Base-by-base conservation (phyloP, 2,329 filamentous ascomycete genomes). In the Teratosphaeriaceae sp. region DNA sequence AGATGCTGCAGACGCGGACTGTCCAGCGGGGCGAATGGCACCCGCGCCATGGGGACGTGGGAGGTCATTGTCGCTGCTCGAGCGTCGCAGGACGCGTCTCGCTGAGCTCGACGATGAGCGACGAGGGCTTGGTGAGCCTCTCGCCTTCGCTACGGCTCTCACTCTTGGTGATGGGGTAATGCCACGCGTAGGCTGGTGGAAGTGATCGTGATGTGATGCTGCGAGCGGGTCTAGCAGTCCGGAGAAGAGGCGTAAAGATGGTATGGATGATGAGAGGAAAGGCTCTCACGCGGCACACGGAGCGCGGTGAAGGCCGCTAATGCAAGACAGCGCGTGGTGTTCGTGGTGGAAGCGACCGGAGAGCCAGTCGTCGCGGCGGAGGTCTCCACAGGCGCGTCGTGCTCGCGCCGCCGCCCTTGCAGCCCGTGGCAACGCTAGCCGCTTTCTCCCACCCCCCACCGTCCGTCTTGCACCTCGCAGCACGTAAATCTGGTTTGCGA, bases 11-110 rank as follows among this genome's bases (percentile, higher is more conserved):
- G 72, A 53, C 85, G 79, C 44, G 80, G 70, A 54, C 73, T 74
- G 60, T 85, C 79, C 42, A 89, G 72, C 38, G 82, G 82, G 60
- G 80, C 85, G 64, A 89, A 88, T 5, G 85, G 85, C 66, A 87
- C 83, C 59, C 85, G 79, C 49, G 57, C 54, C 51, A 61, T 51
- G 36, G 60, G 55, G 9, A 48, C 50, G 51, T 55, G 53, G 19
- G 55, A 50, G 16, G 61, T 51, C 56, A 61, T 44, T 26, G 19
- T 16, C 19, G 15, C 3, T 22, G 20, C 5, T 23, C 3, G n/a
- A n/a, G 5, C n/a, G 19, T 9, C 24, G n/a, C n/a, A n/a, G 13
- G n/a, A 39, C 37, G 37, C 37, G 37, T 39, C 35, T n/a, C n/a
- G n/a, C n/a, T n/a, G n/a, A n/a, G n/a, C n/a, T n/a, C 13, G 7